Percentiles rank a stretch among this genome's conserved stretches.
Conservation (phyloP, 352 stramenopile species). For the Phytopythium oedochilum region DNA sequence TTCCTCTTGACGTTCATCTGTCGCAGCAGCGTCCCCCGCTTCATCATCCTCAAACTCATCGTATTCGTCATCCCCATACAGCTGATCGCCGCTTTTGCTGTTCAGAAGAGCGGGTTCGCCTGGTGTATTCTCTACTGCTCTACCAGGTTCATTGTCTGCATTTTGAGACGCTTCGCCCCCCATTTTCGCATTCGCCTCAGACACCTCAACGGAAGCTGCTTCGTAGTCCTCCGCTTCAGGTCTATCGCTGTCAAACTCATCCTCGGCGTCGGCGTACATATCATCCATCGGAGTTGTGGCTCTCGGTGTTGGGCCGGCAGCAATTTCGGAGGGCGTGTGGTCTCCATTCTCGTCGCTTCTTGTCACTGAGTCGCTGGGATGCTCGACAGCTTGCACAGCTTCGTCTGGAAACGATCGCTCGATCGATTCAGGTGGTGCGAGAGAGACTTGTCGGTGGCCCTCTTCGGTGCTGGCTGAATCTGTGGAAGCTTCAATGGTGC, state of each 20-base stretch:
- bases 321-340: background rate
- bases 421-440: background rate
- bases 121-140: background rate
- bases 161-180: background rate
- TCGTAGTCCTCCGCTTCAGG: conserved; percentile 16
- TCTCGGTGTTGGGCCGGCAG: background rate
- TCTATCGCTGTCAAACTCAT: conserved; percentile 49
- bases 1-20: background rate
- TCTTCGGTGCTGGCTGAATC: background rate
- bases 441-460: background rate
- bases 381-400: background rate
- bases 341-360: background rate
- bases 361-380: background rate
- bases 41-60: conserved; percentile 26
- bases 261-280: conserved; percentile 52
- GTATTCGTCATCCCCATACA: conserved; percentile 28
- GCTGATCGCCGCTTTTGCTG: conserved; percentile 30
- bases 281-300: conserved; percentile 1
- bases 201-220: background rate
- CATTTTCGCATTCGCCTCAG: background rate
- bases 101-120: conserved; percentile 3
- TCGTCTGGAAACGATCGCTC: background rate
- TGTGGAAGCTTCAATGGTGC: background rate
- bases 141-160: background rate
- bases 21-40: background rate